These are phyloP conservation scores for Choanephora cucurbitarum DNA, from an alignment of 371 early-diverging fungal genomes.

Conservation along the genomic window DNA sequence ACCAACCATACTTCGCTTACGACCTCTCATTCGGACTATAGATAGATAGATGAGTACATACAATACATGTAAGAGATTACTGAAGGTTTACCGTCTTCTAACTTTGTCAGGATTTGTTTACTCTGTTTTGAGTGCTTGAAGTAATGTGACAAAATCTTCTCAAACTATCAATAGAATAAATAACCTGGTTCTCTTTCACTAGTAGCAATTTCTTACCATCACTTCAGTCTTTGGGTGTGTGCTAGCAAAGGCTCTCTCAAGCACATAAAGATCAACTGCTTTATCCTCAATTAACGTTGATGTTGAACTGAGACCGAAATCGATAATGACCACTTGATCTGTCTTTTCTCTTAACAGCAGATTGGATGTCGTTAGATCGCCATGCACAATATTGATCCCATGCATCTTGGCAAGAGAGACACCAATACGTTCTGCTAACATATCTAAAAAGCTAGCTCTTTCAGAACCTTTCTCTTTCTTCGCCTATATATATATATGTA, in stretches of 20 bases:
- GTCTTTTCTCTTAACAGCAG: slow-evolving; percentile 70
- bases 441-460: slow-evolving; percentile 20
- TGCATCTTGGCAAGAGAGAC: slow-evolving; percentile 83
- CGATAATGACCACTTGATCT: slow-evolving; percentile 80
- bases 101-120: slow-evolving; percentile 62
- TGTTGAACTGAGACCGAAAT: slow-evolving; percentile 96
- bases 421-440: slow-evolving; percentile 67
- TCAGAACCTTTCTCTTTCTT: too few relatives aligned
- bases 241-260: slow-evolving; percentile 93
- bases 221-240: slow-evolving; percentile 84
- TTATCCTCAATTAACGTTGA: slow-evolving; percentile 95
- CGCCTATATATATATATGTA: too few relatives aligned
- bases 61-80: not conserved
- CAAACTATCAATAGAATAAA: too few relatives aligned
- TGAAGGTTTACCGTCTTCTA: slow-evolving; percentile 79
- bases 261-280: slow-evolving; percentile 98
- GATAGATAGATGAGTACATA: too few relatives aligned
- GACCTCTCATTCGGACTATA: slow-evolving; percentile 84
- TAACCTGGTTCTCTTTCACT: too few relatives aligned
- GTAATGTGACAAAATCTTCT: slow-evolving; percentile 71
- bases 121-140: slow-evolving; percentile 49
- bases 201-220: slow-evolving; percentile 70
- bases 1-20: slow-evolving; percentile 91
- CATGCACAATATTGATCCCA: slow-evolving; percentile 88
- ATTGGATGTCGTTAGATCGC: slow-evolving; percentile 99